Base-by-base conservation (phyloP, 1,139 yeast genomes). In the Kurtzmaniella natalensis region DNA sequence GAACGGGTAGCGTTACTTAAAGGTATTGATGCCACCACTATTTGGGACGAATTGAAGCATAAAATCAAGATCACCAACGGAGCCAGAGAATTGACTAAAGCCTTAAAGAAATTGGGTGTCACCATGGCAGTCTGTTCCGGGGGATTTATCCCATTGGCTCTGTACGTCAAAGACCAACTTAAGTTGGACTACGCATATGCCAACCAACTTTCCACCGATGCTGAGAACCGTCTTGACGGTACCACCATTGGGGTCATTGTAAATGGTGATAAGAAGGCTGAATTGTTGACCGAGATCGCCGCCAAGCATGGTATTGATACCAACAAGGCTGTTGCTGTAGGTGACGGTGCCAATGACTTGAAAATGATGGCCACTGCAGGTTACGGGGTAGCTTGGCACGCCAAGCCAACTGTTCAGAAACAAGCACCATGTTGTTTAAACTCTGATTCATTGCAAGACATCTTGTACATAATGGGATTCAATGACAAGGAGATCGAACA, bases 331-430 rank as follows among this genome's bases (percentile, higher is more conserved):
- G 81, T 86, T 32, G 97, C 97, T 26, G 86, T 94, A 25, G 99
- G 99, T 20, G 98, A 94, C 55, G 98, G 98, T 21, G 95, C 97
- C 18, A 94, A 94, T 50, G 99, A 94, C 59, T 67, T 94, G 53
- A 76, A 76, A 28, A 94, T 94, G 89, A 92, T 94, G 97, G 74
- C 69, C 3, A 77, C 63, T 14, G 96, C 96, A 2, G 97, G 98
- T 0, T 85, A 79, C 55, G 98, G 98, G 14, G 71, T 94, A 39
- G 98, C 98, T 0, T 94, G 96, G 94, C 84, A 88, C 54, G 98
- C 98, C 13, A 94, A 94, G 56, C 96, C 97, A 21, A 78, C 72
- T 42, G 98, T 94, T 3, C 96, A 87, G 55, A 50, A 59, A 38
- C 61, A 64, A 46, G 98, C 98, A 0, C 96, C 96, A 8, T 70